Evolutionary conservation across 2,329 filamentous ascomycete species (phyloP).

Genomic region (Pseudocercospora fijiensis): DNA sequence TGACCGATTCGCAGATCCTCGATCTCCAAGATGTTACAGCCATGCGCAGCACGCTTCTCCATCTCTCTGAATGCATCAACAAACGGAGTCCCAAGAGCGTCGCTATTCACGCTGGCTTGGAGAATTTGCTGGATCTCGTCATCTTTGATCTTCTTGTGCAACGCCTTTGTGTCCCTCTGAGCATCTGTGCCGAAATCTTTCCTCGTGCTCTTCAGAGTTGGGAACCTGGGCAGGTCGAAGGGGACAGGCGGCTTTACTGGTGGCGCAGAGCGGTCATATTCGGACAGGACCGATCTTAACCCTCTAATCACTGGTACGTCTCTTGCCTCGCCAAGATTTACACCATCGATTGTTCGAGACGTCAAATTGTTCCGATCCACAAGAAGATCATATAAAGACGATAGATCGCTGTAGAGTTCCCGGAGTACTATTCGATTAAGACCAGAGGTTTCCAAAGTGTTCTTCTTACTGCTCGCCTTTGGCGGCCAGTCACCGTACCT

Average conservation of each 20-base stretch:
- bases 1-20: constrained; percentile 70
- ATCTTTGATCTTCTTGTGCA: constrained; percentile 70
- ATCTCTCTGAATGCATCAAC: constrained; percentile 69
- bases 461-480: constrained; percentile 88
- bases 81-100: constrained; percentile 63
- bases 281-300: constrained; percentile 74
- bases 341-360: constrained; percentile 71
- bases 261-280: constrained; percentile 85
- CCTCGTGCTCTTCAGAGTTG: constrained; percentile 65
- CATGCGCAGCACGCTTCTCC: constrained; percentile 65
- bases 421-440: constrained; percentile 80
- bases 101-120: constrained; percentile 77
- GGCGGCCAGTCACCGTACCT: constrained; percentile 81
- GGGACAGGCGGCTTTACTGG: constrained; percentile 89
- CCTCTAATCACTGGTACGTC: constrained; percentile 65
- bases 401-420: constrained; percentile 81
- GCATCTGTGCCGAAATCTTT: constrained; percentile 64
- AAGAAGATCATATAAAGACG: constrained; percentile 80
- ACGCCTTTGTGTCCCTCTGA: constrained; percentile 73
- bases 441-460: constrained; percentile 79
- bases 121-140: constrained; percentile 75
- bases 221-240: constrained; percentile 80
- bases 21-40: constrained; percentile 65
- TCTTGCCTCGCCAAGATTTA: constrained; percentile 53
- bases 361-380: constrained; percentile 79